Evolutionary conservation across 768 basidiomycete genomes (phyloP).

Genomic region (Trametes cinnabarina): DNA sequence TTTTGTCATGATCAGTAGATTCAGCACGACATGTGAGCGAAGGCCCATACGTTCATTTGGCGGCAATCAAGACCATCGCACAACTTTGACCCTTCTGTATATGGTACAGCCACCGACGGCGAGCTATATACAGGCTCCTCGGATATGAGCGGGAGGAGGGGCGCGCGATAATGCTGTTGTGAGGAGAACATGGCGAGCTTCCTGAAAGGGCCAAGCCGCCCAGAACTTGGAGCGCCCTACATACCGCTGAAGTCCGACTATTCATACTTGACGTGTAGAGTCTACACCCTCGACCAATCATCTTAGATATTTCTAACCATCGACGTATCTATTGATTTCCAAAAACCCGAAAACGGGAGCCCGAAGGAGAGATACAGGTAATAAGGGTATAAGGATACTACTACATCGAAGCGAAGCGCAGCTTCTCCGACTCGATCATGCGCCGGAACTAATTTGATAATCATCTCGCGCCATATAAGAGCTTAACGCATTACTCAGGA

Average conservation of each 20-base stretch:
- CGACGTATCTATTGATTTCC: background rate
- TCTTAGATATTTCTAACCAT: no score
- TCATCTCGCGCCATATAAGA: background rate
- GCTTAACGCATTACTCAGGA: slow-evolving; percentile 19
- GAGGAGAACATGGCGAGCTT: background rate
- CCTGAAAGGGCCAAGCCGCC: background rate
- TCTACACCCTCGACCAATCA: background rate
- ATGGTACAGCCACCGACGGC: background rate
- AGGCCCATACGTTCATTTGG: slow-evolving; percentile 12
- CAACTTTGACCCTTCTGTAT: background rate
- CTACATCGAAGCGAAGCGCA: background rate
- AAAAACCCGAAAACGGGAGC: background rate
- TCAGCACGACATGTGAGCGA: slow-evolving; percentile 14
- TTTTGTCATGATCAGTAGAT: no score
- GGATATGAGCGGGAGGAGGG: background rate
- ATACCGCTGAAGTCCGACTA: no score
- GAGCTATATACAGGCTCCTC: background rate
- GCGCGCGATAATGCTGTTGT: background rate
- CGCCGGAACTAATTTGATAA: background rate
- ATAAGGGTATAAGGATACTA: background rate
- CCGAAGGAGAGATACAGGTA: background rate
- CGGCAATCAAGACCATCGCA: slow-evolving; percentile 11
- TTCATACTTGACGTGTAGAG: no score
- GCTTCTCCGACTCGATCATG: background rate
- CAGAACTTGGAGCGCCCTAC: background rate